Percentiles rank a stretch among this genome's conserved stretches.
Evolutionary conservation across 78 protist species (phyloP).

Genomic region (Planoprotostelium fungivorum): DNA sequence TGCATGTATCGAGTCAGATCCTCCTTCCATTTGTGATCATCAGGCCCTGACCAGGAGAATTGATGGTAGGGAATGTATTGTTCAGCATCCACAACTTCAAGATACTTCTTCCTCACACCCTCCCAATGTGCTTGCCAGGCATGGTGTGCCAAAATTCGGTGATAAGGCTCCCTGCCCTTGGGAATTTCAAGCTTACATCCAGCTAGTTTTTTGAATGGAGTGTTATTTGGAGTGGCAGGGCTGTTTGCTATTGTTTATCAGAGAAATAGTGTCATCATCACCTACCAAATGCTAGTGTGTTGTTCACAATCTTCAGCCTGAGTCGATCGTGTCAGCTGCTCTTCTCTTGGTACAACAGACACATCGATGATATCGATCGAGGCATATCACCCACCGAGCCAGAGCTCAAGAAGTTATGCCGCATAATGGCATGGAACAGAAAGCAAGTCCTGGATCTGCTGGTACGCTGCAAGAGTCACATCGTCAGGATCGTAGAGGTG

Average conservation of each 20-base stretch:
- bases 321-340: too few relatives aligned
- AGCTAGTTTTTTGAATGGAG: slow-evolving; percentile 1
- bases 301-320: slow-evolving; percentile 1
- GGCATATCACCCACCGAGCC: too few relatives aligned
- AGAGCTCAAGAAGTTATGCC: too few relatives aligned
- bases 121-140: neutral
- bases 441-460: too few relatives aligned
- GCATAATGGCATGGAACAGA: too few relatives aligned
- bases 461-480: too few relatives aligned
- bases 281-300: slow-evolving; percentile 1
- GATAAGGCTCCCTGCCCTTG: neutral
- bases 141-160: neutral
- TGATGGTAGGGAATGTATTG: slow-evolving; percentile 1
- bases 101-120: neutral
- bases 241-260: neutral
- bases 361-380: too few relatives aligned
- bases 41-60: slow-evolving; percentile 1
- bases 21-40: neutral
- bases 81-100: neutral
- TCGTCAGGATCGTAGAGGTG: too few relatives aligned
- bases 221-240: neutral
- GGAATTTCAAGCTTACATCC: neutral
- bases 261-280: slow-evolving; percentile 1
- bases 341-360: too few relatives aligned
- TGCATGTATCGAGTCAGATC: neutral